These are phyloP conservation scores for Aspergillus eucalypticola DNA, from an alignment of 2,329 filamentous ascomycete species.

Conservation along the genomic window DNA sequence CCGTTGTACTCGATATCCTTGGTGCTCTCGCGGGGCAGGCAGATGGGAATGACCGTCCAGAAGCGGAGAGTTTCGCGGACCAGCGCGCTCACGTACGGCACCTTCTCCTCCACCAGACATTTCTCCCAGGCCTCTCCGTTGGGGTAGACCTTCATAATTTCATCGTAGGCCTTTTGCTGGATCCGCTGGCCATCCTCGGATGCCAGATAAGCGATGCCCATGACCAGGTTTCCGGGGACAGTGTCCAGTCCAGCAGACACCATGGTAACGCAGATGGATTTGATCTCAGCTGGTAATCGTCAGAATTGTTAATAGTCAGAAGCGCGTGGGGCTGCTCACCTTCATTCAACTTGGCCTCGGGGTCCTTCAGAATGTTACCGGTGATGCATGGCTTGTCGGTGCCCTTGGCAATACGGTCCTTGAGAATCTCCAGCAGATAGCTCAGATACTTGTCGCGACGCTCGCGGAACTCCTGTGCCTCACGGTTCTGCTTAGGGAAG, in stretches of 20 bases:
- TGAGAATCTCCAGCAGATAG: slow-evolving; percentile 59
- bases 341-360: slow-evolving; percentile 67
- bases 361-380: slow-evolving; percentile 69
- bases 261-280: slow-evolving; percentile 80
- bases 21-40: slow-evolving; percentile 69
- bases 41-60: slow-evolving; percentile 79
- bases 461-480: slow-evolving; percentile 65
- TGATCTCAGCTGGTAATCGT: slow-evolving; percentile 75
- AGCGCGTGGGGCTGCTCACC: slow-evolving; percentile 48
- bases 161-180: slow-evolving; percentile 67
- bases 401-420: slow-evolving; percentile 61
- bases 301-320: too few species aligned
- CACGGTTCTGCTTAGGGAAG: slow-evolving; percentile 61
- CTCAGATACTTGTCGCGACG: slow-evolving; percentile 68
- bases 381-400: slow-evolving; percentile 69
- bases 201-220: slow-evolving; percentile 76
- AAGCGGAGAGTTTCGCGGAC: slow-evolving; percentile 77
- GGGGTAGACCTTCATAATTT: slow-evolving; percentile 71
- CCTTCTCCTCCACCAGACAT: slow-evolving; percentile 71
- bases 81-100: slow-evolving; percentile 74
- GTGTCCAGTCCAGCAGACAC: slow-evolving; percentile 80
- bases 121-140: slow-evolving; percentile 74
- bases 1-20: slow-evolving; percentile 71
- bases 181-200: slow-evolving; percentile 67
- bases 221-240: slow-evolving; percentile 75